These are phyloP conservation scores for Pseudocercospora crystallina DNA, from an alignment of 2,329 filamentous ascomycete genomes.

Conservation along the genomic window DNA sequence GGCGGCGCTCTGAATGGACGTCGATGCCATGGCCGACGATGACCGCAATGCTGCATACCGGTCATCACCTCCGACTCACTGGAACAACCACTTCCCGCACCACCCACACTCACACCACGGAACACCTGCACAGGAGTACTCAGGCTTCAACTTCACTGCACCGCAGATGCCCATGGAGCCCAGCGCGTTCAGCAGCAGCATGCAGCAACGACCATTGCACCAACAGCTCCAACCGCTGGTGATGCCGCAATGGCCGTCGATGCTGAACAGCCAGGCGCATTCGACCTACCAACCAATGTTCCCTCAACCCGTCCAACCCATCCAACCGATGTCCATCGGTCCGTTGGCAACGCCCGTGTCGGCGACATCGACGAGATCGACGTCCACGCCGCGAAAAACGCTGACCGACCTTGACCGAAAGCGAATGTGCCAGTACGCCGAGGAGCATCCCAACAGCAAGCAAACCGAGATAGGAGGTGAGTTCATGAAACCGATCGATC, in stretches of 20 bases:
- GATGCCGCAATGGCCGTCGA: conserved; percentile 79
- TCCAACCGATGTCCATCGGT: conserved; percentile 46
- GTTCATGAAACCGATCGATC: conserved; percentile 28
- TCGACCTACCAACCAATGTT: conserved; percentile 61
- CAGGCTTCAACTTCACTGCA: conserved; percentile 62
- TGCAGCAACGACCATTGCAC: conserved; percentile 52
- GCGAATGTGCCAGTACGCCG: conserved; percentile 90
- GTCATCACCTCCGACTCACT: conserved; percentile 29
- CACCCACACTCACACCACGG: conserved; percentile 62
- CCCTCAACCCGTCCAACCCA: conserved; percentile 55
- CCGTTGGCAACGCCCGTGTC: conserved; percentile 55
- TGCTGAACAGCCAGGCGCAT: conserved; percentile 67
- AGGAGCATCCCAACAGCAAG: conserved; percentile 85
- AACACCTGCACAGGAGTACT: conserved; percentile 69
- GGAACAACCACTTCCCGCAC: conserved; percentile 27
- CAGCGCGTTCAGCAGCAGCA: conserved; percentile 54
- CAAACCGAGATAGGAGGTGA: conserved; percentile 92
- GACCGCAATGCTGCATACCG: conserved; percentile 29
- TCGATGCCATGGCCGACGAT: conserved; percentile 34
- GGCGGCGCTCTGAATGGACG: conserved; percentile 4
- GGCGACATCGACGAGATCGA: conserved; percentile 45
- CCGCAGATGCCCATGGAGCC: conserved; percentile 62
- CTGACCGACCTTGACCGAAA: conserved; percentile 87
- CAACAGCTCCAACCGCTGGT: conserved; percentile 68
- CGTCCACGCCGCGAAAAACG: conserved; percentile 58